Evolutionary conservation across 164 flowering plant species (phyloP).

Genomic region (Aristolochia fimbriata): DNA sequence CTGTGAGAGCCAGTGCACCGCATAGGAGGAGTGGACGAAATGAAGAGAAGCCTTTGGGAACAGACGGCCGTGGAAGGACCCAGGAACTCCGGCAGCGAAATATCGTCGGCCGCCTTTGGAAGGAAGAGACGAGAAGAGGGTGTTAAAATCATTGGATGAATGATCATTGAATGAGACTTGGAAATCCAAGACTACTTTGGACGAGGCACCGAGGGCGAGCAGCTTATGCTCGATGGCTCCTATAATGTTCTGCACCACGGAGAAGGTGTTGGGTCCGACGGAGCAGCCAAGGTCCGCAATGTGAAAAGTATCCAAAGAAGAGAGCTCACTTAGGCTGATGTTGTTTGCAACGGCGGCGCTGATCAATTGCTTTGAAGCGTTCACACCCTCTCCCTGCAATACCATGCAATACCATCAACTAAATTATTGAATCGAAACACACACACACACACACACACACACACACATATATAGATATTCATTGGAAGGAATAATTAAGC

Average conservation of each 20-base stretch:
- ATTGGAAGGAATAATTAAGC: too few species aligned
- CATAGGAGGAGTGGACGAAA: constrained; percentile 13
- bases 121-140: constrained; percentile 15
- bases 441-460: too few species aligned
- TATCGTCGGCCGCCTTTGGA: constrained; percentile 4
- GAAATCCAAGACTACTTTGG: constrained; percentile 4
- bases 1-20: constrained; percentile 16
- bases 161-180: constrained; percentile 18
- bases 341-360: background rate
- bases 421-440: background rate
- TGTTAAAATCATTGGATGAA: constrained; percentile 17
- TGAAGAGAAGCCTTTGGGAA: constrained; percentile 16
- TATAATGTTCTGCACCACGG: constrained; percentile 4
- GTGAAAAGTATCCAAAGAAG: background rate
- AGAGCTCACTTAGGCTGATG: too few species aligned
- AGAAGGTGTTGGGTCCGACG: constrained; percentile 17
- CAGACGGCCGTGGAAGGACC: constrained; percentile 15
- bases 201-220: background rate
- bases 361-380: background rate
- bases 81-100: constrained; percentile 15
- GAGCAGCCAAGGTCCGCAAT: constrained; percentile 22
- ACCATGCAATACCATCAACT: background rate
- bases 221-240: constrained; percentile 5
- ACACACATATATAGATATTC: too few species aligned
- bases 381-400: background rate